These are phyloP conservation scores for Saturnispora sanitii DNA, from an alignment of 805 yeast species.

Conservation along the genomic window DNA sequence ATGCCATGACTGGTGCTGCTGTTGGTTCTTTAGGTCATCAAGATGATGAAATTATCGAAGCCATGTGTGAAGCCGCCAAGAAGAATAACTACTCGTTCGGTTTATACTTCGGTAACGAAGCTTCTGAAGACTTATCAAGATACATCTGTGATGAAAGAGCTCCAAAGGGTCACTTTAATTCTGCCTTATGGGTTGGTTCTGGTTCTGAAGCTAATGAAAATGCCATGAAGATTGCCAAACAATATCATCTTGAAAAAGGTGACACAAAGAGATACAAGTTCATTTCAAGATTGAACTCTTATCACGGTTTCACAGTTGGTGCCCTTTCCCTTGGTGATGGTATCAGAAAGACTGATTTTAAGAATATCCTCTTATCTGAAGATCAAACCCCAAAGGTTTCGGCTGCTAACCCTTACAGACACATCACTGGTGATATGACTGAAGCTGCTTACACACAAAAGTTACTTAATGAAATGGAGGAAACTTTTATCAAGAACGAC, in stretches of 20 bases:
- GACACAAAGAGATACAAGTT: constrained; percentile 32
- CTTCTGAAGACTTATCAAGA: constrained; percentile 34
- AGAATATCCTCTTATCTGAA: constrained; percentile 18
- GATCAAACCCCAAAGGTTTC: constrained; percentile 24
- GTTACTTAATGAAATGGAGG: constrained; percentile 32
- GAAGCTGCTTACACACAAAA: constrained; percentile 29
- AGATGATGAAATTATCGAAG: constrained; percentile 31
- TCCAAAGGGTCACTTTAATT: constrained; percentile 30
- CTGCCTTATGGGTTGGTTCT: constrained; percentile 47
- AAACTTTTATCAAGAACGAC: constrained; percentile 30
- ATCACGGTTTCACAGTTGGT: constrained; percentile 43
- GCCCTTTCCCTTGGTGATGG: constrained; percentile 34
- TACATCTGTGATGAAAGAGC: constrained; percentile 35
- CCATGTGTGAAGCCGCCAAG: constrained; percentile 30
- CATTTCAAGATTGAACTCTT: constrained; percentile 36
- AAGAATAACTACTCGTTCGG: constrained; percentile 31
- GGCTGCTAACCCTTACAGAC: constrained; percentile 18
- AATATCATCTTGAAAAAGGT: constrained; percentile 36
- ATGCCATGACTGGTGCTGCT: constrained; percentile 46
- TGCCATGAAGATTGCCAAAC: constrained; percentile 59
- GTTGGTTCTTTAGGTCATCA: constrained; percentile 40
- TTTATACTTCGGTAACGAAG: constrained; percentile 27
- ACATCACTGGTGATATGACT: constrained; percentile 16
- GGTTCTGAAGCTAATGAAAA: constrained; percentile 81
- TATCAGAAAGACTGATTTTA: constrained; percentile 27